Evolutionary conservation across 805 yeast species (phyloP), one percentile per base, ranked within the genome.

Genomic region (Saccharomycopsis javanensis): DNA sequence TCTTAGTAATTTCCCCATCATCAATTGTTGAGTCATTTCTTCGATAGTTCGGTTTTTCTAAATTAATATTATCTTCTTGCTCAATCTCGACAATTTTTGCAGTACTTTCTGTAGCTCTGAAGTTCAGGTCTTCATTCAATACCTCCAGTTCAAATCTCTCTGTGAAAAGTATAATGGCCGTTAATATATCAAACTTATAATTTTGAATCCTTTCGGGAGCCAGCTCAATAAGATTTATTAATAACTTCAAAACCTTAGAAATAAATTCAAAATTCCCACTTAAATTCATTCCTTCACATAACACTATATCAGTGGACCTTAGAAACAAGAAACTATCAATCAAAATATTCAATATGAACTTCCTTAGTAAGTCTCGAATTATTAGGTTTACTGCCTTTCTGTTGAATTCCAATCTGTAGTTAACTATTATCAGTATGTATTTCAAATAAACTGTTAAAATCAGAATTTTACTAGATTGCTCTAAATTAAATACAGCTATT

Each of bases 311-410:
- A 20, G 25, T 20, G n/a, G 48, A 42, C 11, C 25, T 20, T 2
- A 55, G 20, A 30, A 56, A 56, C 16, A 56, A 23, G 23, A 52
- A 56, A n/a, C 48, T 28, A 34, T 56, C 58, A 13, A 45, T 52
- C 16, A 56, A 30, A n/a, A 53, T 31, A 5, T 30, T 42, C 15
- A 56, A 35, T n/a, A 56, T 5, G 11, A 46, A 33, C 6, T 38
- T 56, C 27, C 55, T 23, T 27, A 56, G 18, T 1, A 30, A 11
- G 18, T 48, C 28, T 4, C 54, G 55, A 13, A 56, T 30, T 13
- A 56, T 25, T 7, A 42, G 11, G 13, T 42, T 20, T 20, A 42
- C 25, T 23, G 48, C 48, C 1, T 42, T 8, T 42, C 7, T 42
- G 23, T 42, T 42, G 48, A 4, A 42, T 8, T 20, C 25, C 5